phyloP scores from a whole-genome alignment of 768 basidiomycete genomes.

The Russula lepida region DNA sequence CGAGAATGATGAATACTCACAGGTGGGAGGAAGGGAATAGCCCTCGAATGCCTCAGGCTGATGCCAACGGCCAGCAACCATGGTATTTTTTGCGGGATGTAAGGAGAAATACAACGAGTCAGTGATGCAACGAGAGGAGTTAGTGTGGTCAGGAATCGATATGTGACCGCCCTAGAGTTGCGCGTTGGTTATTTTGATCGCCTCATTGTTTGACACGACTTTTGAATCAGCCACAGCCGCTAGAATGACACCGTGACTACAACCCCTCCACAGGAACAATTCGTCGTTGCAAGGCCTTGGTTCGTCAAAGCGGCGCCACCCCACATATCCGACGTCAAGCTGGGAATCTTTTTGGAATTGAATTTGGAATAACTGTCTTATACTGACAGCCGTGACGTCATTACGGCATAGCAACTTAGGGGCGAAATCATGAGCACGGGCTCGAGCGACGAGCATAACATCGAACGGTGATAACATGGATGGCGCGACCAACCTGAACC shows the following conservation, averaged over 20 bases:
- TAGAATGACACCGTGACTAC: too few species aligned
- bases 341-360: background rate
- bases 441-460: background rate
- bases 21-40: background rate
- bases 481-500: slow-evolving; percentile 4
- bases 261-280: background rate
- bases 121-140: background rate
- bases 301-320: background rate
- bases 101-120: background rate
- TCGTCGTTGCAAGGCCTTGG: background rate
- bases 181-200: too few species aligned
- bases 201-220: too few species aligned
- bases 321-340: background rate
- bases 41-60: background rate
- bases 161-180: too few species aligned
- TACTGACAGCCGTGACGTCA: background rate
- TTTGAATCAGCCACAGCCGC: too few species aligned
- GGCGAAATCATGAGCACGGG: too few species aligned
- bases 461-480: background rate
- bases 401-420: background rate
- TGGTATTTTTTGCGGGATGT: background rate
- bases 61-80: background rate
- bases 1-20: background rate
- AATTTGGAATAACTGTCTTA: too few species aligned
- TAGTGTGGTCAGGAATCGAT: background rate